A percentile compares a stretch with the other conserved stretches of the same genome.
phyloP scores from a whole-genome alignment of 805 yeast species.

The Barnettozyma vustinii region DNA sequence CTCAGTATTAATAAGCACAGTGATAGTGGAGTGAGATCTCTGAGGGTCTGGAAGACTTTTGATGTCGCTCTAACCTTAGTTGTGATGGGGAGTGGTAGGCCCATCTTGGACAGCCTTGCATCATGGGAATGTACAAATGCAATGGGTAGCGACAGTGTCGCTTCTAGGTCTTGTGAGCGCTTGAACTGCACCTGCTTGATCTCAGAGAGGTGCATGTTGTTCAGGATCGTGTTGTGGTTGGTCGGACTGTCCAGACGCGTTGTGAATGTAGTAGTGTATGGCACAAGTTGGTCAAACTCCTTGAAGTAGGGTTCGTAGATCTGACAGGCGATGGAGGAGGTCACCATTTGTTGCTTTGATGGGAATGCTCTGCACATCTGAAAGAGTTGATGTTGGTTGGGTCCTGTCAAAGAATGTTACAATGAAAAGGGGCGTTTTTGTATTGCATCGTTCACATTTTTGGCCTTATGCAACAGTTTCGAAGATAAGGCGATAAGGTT shows the following conservation, averaged over 20 bases:
- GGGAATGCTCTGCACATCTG: neutral
- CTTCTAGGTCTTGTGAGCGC: neutral
- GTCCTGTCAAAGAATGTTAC: neutral
- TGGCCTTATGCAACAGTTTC: neutral
- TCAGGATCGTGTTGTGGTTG: neutral
- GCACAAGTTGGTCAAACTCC: neutral
- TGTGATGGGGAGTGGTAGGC: slow-evolving; percentile 1
- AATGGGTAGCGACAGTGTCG: neutral
- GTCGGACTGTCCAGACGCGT: neutral
- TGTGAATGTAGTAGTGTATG: neutral
- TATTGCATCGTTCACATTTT: neutral
- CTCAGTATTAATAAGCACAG: neutral
- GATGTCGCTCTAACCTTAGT: neutral
- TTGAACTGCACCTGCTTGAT: neutral
- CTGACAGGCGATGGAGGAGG: neutral
- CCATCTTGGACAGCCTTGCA: neutral
- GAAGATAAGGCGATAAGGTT: neutral
- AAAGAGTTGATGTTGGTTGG: no score
- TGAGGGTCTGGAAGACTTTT: neutral
- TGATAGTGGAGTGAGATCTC: neutral
- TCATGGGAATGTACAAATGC: neutral
- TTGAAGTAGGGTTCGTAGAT: neutral
- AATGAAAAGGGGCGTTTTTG: neutral
- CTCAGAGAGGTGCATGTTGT: neutral
- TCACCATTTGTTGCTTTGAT: neutral